phyloP scores from a whole-genome alignment of 305 asterid genomes.

The Petunia hybrid region DNA sequence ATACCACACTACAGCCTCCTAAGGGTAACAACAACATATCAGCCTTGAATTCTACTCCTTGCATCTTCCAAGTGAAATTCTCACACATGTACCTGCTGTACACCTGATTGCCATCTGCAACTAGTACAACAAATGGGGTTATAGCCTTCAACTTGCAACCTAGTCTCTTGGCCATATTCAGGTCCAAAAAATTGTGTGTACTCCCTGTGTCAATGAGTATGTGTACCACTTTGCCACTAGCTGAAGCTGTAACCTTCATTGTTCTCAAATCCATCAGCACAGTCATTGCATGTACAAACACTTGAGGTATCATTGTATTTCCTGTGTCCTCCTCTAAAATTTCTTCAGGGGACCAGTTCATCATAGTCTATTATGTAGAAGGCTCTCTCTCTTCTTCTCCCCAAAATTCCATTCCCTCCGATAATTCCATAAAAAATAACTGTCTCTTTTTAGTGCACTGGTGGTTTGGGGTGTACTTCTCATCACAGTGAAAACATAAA shows the following conservation, averaged over 20 bases:
- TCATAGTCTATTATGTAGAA: too few species aligned
- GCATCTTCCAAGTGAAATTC: background rate
- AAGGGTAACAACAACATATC: background rate
- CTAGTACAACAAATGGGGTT: background rate
- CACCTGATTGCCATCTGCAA: background rate
- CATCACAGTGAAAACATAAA: too few species aligned
- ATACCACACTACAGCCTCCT: slow-evolving; percentile 3
- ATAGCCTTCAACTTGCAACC: background rate
- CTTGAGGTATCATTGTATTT: too few species aligned
- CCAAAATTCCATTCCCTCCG: too few species aligned
- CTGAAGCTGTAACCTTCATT: background rate
- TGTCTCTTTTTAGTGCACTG: too few species aligned
- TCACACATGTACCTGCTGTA: background rate
- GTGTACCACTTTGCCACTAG: background rate
- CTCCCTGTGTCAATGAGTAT: background rate
- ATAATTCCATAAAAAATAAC: too few species aligned
- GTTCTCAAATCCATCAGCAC: background rate
- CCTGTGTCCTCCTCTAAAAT: too few species aligned
- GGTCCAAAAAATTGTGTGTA: background rate
- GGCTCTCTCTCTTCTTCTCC: too few species aligned
- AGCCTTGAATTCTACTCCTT: background rate
- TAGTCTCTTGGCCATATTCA: background rate
- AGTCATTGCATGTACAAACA: too few species aligned
- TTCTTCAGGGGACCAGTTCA: too few species aligned
- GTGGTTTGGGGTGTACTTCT: too few species aligned